Conservation (phyloP, 202 grass and related monocot genomes). For the Setaria viridis region DNA sequence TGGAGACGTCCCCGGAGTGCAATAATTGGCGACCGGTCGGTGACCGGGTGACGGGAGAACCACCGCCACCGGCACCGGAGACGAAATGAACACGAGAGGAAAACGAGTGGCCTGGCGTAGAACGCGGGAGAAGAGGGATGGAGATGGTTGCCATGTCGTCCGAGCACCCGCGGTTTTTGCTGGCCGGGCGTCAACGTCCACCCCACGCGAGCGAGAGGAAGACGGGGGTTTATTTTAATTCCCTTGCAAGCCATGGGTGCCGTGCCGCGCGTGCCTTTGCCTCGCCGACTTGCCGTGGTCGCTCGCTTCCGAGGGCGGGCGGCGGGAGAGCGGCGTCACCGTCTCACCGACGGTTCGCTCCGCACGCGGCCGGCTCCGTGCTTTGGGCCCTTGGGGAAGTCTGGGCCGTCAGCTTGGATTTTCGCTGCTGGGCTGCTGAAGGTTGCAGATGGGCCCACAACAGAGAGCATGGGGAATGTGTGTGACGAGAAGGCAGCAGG, state of each 20-base stretch:
- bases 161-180: slow-evolving; percentile 21
- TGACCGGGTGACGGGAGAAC: slow-evolving; percentile 36
- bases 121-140: slow-evolving; percentile 6
- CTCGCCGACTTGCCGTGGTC: neutral
- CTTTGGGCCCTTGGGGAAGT: too few species aligned
- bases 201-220: neutral
- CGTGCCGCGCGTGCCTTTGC: neutral
- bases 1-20: slow-evolving; percentile 24
- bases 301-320: neutral
- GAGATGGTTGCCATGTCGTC: slow-evolving; percentile 37
- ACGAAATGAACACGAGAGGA: slow-evolving; percentile 38
- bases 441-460: too few species aligned
- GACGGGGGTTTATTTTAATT: neutral
- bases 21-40: slow-evolving; percentile 21
- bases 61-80: neutral
- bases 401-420: too few species aligned
- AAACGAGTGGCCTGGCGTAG: slow-evolving; percentile 57
- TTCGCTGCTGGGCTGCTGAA: too few species aligned
- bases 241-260: slow-evolving; percentile 37
- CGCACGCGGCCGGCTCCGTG: too few species aligned
- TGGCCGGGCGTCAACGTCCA: slow-evolving; percentile 52
- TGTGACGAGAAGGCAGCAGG: too few species aligned
- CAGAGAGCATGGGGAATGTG: too few species aligned
- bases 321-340: neutral
- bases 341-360: neutral